phyloP scores from a whole-genome alignment of 768 basidiomycete genomes.

The Leccinum incarnatum region DNA sequence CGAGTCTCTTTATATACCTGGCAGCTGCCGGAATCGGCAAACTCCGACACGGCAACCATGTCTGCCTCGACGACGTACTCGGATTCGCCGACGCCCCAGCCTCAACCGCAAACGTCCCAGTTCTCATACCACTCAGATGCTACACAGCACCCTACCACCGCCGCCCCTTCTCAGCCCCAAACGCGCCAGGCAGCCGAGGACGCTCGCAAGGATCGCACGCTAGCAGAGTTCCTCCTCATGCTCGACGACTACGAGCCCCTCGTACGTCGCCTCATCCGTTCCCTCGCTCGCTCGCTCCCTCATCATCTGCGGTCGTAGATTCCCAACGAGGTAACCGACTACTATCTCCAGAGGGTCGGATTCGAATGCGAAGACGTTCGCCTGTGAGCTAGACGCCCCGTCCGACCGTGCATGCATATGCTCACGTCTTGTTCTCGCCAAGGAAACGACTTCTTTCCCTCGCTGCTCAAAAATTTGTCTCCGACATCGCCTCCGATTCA shows the following conservation, averaged over 20 bases:
- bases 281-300: neutral
- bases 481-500: conserved; percentile 94
- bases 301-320: conserved; percentile 50
- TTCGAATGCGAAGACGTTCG: conserved; percentile 95
- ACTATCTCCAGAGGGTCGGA: conserved; percentile 93
- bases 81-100: conserved; percentile 33
- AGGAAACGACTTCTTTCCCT: conserved; percentile 94
- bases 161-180: conserved; percentile 36
- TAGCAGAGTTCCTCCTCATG: conserved; percentile 94
- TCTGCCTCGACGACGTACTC: conserved; percentile 31
- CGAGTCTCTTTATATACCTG: conserved; percentile 22
- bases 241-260: conserved; percentile 95
- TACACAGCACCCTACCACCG: conserved; percentile 16
- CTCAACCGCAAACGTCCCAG: conserved; percentile 24
- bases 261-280: conserved; percentile 43
- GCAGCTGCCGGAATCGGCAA: conserved; percentile 4
- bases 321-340: conserved; percentile 96
- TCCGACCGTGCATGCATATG: conserved; percentile 1
- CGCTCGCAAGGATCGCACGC: conserved; percentile 82
- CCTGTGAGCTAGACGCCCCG: conserved; percentile 51
- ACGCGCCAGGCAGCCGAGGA: conserved; percentile 74
- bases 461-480: conserved; percentile 96
- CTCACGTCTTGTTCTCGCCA: conserved; percentile 7
- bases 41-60: conserved; percentile 33
- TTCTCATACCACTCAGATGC: conserved; percentile 24